Conservation (phyloP, 2,329 filamentous ascomycete genomes). For the Xylaria sp. region DNA sequence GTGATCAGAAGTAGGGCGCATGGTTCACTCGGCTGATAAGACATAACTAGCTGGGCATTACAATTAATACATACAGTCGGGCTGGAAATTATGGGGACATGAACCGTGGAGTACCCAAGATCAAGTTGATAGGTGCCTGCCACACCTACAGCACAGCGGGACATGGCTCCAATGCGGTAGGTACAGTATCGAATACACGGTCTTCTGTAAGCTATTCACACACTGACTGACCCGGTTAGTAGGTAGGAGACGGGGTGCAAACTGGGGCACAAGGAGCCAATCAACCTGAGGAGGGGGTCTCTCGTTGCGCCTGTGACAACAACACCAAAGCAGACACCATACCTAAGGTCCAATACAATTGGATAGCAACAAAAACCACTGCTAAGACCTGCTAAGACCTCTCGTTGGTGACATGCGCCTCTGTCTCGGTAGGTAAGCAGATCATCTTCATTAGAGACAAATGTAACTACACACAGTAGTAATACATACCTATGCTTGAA, state of each 20-base stretch:
- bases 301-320: slow-evolving; percentile 2
- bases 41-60: not conserved
- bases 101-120: not conserved
- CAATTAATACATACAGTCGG: slow-evolving; percentile 21
- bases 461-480: not conserved
- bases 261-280: not conserved
- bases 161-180: not conserved
- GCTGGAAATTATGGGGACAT: slow-evolving; percentile 2
- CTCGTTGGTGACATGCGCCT: slow-evolving; percentile 2
- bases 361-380: slow-evolving; percentile 2
- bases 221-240: not conserved
- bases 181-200: not conserved
- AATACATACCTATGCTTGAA: not conserved
- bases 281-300: not conserved
- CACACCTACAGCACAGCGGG: too few relatives aligned
- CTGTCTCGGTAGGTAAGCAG: slow-evolving; percentile 23
- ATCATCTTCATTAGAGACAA: not conserved
- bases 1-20: slow-evolving; percentile 25
- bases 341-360: not conserved
- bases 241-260: not conserved
- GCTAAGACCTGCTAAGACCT: too few relatives aligned
- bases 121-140: too few relatives aligned
- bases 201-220: not conserved
- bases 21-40: slow-evolving; percentile 36
- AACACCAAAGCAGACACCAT: not conserved